phyloP scores from a whole-genome alignment of 805 yeast species.

The Brettanomyces custersianus region DNA sequence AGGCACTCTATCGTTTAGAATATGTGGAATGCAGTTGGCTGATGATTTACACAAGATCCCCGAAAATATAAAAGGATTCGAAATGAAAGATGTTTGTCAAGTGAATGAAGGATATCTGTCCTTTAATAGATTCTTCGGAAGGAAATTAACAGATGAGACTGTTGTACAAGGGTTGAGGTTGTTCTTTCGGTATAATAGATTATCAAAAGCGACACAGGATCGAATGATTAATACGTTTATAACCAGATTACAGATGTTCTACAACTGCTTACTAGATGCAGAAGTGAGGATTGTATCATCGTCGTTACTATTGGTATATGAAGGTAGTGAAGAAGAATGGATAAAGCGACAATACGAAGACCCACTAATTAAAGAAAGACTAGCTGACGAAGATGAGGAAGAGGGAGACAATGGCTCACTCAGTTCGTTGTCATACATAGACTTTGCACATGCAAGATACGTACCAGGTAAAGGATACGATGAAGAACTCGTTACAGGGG shows the following conservation, averaged over 20 bases:
- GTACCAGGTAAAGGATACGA: constrained; percentile 62
- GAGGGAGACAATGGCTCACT: constrained; percentile 30
- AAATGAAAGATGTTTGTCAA: constrained; percentile 8
- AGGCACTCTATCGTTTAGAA: constrained; percentile 64
- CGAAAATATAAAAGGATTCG: constrained; percentile 5
- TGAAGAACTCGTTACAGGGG: constrained; percentile 60
- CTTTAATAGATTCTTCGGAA: constrained; percentile 66
- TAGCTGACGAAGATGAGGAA: constrained; percentile 14
- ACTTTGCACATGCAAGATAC: constrained; percentile 79
- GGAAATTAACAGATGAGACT: constrained; percentile 38
- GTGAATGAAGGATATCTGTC: constrained; percentile 31
- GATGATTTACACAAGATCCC: constrained; percentile 13
- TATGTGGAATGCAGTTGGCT: constrained; percentile 77
- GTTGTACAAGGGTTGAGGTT: constrained; percentile 35
- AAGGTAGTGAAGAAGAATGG: constrained; percentile 56
- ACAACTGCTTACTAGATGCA: constrained; percentile 50
- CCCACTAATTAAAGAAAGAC: constrained; percentile 20
- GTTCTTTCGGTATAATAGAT: constrained; percentile 33
- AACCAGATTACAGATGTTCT: constrained; percentile 56
- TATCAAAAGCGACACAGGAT: constrained; percentile 25
- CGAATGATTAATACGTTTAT: constrained; percentile 37
- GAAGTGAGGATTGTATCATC: constrained; percentile 65
- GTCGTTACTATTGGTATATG: constrained; percentile 66
- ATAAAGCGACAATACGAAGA: constrained; percentile 32
- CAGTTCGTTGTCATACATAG: constrained; percentile 63